phyloP scores from a whole-genome alignment of 1,284 basidiomycete species.

The Marasmius sp. region DNA sequence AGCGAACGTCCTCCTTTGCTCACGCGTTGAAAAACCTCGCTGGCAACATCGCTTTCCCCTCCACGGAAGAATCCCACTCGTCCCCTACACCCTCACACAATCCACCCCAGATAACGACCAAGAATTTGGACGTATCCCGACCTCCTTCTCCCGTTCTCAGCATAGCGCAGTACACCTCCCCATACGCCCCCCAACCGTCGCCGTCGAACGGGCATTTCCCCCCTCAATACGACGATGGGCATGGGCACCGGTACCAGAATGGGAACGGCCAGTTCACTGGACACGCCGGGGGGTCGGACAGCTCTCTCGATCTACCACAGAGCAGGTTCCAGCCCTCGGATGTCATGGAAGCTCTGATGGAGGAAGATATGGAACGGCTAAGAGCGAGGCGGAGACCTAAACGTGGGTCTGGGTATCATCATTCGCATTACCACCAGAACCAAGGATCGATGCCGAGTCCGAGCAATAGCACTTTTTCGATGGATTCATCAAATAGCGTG shows the following conservation, averaged over 20 bases:
- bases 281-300: neutral
- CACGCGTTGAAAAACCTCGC: constrained; percentile 80
- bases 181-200: constrained; percentile 53
- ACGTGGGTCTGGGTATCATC: constrained; percentile 26
- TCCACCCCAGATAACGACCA: constrained; percentile 25
- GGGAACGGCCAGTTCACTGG: too few species aligned
- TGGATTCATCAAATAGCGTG: constrained; percentile 66
- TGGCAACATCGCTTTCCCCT: constrained; percentile 67
- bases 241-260: constrained; percentile 1
- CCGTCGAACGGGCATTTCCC: constrained; percentile 24
- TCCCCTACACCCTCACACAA: constrained; percentile 40
- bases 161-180: constrained; percentile 72
- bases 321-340: constrained; percentile 59
- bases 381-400: constrained; percentile 61
- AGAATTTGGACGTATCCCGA: constrained; percentile 50
- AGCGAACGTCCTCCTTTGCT: constrained; percentile 83
- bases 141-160: constrained; percentile 79
- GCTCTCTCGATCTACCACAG: constrained; percentile 23
- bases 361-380: constrained; percentile 88
- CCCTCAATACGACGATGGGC: neutral
- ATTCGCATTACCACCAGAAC: constrained; percentile 29
- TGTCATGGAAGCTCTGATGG: constrained; percentile 84
- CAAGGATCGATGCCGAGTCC: constrained; percentile 52
- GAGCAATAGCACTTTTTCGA: constrained; percentile 71
- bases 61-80: constrained; percentile 50